Evolutionary conservation across 2,329 filamentous ascomycete species (phyloP), one percentile per base, ranked within the genome.

Genomic region (Hypoxylon sp.): DNA sequence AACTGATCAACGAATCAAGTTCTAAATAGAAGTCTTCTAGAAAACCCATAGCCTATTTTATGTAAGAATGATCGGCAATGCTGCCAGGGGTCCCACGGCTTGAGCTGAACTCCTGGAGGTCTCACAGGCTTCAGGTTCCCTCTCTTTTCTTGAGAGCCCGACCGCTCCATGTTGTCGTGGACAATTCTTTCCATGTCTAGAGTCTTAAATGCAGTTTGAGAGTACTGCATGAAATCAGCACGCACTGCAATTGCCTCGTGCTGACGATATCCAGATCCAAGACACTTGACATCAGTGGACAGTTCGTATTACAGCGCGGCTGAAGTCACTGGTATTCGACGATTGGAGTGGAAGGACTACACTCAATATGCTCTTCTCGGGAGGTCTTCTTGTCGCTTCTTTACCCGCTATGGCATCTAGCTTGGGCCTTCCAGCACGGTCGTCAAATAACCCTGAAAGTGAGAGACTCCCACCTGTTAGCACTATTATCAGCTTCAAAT

Each of bases 11-110:
- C 55, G n/a, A 58, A 58, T 58, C 51, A 52, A 20, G 34, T 35
- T 38, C 30, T 23, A 12, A 40, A 15, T 6, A 23, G 37, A 57
- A 45, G 15, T 19, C 38, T 58, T 58, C 55, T 45, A 49, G 55
- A 58, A 58, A 23, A n/a, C 37, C 32, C 43, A 51, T 45, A 51
- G 40, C 19, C 23, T 32, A 47, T 36, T 15, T 49, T 40, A 54
- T 32, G 21, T 48, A 41, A 42, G 37, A 44, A 17, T 38, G 47
- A 51, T 43, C 47, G 47, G 51, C 51, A 46, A 5, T 29, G 34
- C 29, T 17, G 25, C 30, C 30, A 35, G 27, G 25, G 49, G 26
- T 50, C 34, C 46, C 19, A 27, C 45, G 20, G 42, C 20, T 25
- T 51, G 31, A 40, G 35, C 37, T 50, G 38, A 38, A 35, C 49